These are phyloP conservation scores for Juncus inflexus DNA, from an alignment of 176 grass and related monocot species.

Conservation along the genomic window DNA sequence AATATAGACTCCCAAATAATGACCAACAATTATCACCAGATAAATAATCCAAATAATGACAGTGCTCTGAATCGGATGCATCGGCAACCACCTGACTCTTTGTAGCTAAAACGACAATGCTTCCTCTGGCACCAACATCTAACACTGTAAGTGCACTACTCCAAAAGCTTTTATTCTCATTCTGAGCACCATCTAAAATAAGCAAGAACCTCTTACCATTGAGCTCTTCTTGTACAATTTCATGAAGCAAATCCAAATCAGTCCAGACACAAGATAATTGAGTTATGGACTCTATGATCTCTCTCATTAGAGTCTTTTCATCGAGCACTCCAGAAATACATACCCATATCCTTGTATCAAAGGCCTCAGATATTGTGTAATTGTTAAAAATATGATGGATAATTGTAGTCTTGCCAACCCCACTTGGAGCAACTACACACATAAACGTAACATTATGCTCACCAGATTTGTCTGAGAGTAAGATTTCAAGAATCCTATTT, in stretches of 20 bases:
- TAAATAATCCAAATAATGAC: constrained; percentile 20
- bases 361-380: constrained; percentile 1
- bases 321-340: constrained; percentile 14
- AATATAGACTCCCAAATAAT: not conserved
- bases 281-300: constrained; percentile 3
- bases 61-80: not conserved
- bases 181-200: constrained; percentile 32
- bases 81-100: not conserved
- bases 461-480: no score
- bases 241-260: not conserved
- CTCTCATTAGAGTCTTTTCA: not conserved
- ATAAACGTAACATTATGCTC: not conserved
- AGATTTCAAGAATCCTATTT: no score
- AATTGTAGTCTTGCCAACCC: constrained; percentile 31
- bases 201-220: constrained; percentile 15
- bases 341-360: constrained; percentile 31
- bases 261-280: not conserved
- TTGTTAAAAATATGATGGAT: constrained; percentile 20
- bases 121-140: constrained; percentile 16
- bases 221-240: constrained; percentile 16
- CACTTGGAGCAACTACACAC: constrained; percentile 12
- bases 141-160: not conserved
- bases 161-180: constrained; percentile 13
- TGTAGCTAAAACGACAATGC: constrained; percentile 22
- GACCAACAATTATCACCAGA: constrained; percentile 2